Evolutionary conservation across 1,139 yeast genomes (phyloP).

Genomic region (Candida anutae): DNA sequence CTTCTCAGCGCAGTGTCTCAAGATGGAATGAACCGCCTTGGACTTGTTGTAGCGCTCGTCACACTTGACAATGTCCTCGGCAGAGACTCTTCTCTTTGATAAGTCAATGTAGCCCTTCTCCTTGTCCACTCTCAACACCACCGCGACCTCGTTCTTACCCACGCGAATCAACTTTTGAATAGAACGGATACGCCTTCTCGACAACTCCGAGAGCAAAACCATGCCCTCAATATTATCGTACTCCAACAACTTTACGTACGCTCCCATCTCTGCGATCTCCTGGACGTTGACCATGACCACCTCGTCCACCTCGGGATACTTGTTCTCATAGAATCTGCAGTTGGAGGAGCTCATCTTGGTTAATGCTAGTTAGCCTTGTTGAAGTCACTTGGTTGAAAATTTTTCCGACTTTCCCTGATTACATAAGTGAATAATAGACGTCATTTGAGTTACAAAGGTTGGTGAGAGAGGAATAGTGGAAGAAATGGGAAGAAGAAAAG

Average conservation of each 20-base stretch:
- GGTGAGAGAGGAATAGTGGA: too few species aligned
- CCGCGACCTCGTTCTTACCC: constrained; percentile 97
- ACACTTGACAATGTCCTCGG: constrained; percentile 95
- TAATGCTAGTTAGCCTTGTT: background rate
- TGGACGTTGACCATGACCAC: constrained; percentile 98
- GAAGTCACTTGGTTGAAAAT: background rate
- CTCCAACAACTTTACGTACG: constrained; percentile 89
- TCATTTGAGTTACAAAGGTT: too few species aligned
- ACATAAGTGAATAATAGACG: too few species aligned
- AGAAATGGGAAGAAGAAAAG: too few species aligned
- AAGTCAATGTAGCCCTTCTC: constrained; percentile 97
- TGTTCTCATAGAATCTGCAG: constrained; percentile 96
- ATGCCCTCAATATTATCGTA: constrained; percentile 98
- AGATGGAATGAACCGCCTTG: constrained; percentile 93
- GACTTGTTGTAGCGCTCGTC: constrained; percentile 97
- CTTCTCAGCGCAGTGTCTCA: constrained; percentile 97
- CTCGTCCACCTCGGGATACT: constrained; percentile 97
- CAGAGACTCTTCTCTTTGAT: constrained; percentile 96
- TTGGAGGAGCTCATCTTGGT: constrained; percentile 69
- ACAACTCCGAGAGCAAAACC: constrained; percentile 91
- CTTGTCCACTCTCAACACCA: constrained; percentile 96
- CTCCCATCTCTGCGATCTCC: constrained; percentile 98
- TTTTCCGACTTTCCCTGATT: background rate
- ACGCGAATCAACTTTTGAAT: constrained; percentile 96
- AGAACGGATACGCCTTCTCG: constrained; percentile 97